Conservation (phyloP, 192 early-diverging fungal genomes). For the Helicostylum pulchrum region DNA sequence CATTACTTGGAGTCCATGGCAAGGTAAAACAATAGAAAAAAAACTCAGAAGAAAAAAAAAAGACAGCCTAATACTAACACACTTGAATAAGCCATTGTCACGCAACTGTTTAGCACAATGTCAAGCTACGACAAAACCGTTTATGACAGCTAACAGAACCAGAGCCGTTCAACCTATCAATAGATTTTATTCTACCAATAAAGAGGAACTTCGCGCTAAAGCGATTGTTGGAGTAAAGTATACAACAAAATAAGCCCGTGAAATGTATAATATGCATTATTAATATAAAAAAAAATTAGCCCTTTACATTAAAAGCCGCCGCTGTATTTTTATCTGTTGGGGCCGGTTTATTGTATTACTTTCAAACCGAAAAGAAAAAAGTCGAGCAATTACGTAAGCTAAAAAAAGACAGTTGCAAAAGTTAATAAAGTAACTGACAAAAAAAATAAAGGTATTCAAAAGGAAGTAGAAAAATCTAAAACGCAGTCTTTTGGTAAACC, state of each 20-base stretch:
- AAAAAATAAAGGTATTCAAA: conserved; percentile 16
- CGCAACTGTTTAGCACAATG: neutral
- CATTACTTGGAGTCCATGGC: neutral
- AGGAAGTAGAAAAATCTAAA: conserved; percentile 33
- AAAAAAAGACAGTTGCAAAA: neutral
- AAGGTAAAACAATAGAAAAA: neutral
- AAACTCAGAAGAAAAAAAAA: too few species aligned
- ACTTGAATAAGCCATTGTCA: neutral
- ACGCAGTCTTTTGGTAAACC: conserved; percentile 73
- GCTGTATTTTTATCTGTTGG: conserved; percentile 58
- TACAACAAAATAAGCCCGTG: neutral
- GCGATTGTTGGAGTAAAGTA: conserved; percentile 1
- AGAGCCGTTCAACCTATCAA: neutral
- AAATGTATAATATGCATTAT: neutral
- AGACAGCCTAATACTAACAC: neutral
- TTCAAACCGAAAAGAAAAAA: conserved; percentile 59
- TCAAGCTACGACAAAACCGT: too few species aligned
- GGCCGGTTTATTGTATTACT: conserved; percentile 60
- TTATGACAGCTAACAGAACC: neutral
- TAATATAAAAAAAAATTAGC: conserved; percentile 25
- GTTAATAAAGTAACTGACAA: neutral
- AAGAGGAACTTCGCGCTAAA: conserved; percentile 1
- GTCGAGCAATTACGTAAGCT: conserved; percentile 45
- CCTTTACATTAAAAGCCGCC: conserved; percentile 44
- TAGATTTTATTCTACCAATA: neutral